Percentiles rank a stretch among this genome's conserved stretches.
Evolutionary conservation across 768 basidiomycete genomes (phyloP).

Genomic region (Leucogyrophana mollusca): DNA sequence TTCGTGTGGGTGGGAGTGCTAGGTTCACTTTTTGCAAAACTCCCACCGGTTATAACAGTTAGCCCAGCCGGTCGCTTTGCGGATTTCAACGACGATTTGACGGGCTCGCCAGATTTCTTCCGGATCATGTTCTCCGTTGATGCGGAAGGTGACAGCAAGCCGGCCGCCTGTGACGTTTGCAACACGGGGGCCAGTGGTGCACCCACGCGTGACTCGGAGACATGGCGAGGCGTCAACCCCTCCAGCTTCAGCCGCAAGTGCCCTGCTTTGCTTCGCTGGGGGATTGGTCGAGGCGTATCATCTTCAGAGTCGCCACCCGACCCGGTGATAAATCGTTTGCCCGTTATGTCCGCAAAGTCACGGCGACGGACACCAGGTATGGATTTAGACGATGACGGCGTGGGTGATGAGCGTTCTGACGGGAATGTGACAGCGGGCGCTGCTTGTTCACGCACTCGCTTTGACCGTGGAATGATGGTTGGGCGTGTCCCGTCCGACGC

Average conservation of each 20-base stretch:
- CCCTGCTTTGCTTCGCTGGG: constrained; percentile 20
- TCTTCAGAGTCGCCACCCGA: constrained; percentile 30
- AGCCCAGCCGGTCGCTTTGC: constrained; percentile 54
- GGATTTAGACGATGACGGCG: constrained; percentile 33
- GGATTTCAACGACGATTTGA: constrained; percentile 88
- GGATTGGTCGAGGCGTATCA: constrained; percentile 17
- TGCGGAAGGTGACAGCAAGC: constrained; percentile 3
- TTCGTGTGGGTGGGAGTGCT: constrained; percentile 76
- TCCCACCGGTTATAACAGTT: constrained; percentile 48
- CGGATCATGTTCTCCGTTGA: constrained; percentile 55
- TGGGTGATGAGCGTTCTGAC: constrained; percentile 44
- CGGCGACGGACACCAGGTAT: constrained; percentile 5
- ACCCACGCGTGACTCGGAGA: constrained; percentile 17
- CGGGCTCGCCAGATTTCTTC: constrained; percentile 92
- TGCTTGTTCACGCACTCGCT: constrained; percentile 32
- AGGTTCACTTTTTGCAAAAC: constrained; percentile 71
- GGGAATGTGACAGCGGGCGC: constrained; percentile 22
- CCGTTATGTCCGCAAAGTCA: constrained; percentile 14
- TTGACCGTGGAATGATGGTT: constrained; percentile 36
- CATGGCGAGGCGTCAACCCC: constrained; percentile 14
- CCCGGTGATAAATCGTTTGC: constrained; percentile 9
- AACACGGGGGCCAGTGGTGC: neutral
- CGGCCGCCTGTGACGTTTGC: neutral
- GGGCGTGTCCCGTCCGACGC: constrained; percentile 35
- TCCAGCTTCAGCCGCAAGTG: constrained; percentile 5